Conservation (phyloP, 2,329 filamentous ascomycete genomes). For the Plectosphaerella cucumerina region DNA sequence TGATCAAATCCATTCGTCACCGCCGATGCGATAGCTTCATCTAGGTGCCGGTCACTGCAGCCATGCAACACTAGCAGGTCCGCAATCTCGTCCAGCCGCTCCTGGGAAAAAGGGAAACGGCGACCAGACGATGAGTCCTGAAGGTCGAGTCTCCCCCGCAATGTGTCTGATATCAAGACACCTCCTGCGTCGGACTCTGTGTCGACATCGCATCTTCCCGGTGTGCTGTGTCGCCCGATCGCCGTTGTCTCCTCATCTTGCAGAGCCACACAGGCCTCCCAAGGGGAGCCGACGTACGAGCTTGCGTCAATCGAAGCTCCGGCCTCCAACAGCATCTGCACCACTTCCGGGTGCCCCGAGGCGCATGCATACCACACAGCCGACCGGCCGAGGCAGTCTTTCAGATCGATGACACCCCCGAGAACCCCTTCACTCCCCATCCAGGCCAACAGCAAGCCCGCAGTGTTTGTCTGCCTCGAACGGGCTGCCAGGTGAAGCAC, state of each 20-base stretch:
- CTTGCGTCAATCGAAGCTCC: conserved; percentile 14
- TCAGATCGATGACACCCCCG: not conserved
- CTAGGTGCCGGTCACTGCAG: not conserved
- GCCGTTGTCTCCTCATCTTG: not conserved
- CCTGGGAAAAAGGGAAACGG: conserved; percentile 15
- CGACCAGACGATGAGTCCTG: conserved; percentile 2
- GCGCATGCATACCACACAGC: conserved; percentile 20
- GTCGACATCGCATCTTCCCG: not conserved
- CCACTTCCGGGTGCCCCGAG: conserved; percentile 18
- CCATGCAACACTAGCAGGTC: conserved; percentile 13
- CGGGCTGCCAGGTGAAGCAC: conserved; percentile 35
- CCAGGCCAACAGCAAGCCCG: conserved; percentile 22
- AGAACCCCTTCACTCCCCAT: not conserved
- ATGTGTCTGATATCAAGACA: not conserved
- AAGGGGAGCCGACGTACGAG: not conserved
- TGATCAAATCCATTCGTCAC: not conserved
- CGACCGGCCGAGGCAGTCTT: not conserved
- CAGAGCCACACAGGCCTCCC: conserved; percentile 2
- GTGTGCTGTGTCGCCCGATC: not conserved
- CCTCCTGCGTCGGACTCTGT: not conserved
- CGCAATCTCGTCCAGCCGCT: conserved; percentile 18
- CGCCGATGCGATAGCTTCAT: not conserved
- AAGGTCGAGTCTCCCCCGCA: not conserved
- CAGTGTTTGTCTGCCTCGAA: conserved; percentile 24
- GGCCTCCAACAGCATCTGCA: conserved; percentile 19